Evolutionary conservation across 2,329 filamentous ascomycete species (phyloP), one percentile per base, ranked within the genome.

Genomic region (Cladosporium sp.): DNA sequence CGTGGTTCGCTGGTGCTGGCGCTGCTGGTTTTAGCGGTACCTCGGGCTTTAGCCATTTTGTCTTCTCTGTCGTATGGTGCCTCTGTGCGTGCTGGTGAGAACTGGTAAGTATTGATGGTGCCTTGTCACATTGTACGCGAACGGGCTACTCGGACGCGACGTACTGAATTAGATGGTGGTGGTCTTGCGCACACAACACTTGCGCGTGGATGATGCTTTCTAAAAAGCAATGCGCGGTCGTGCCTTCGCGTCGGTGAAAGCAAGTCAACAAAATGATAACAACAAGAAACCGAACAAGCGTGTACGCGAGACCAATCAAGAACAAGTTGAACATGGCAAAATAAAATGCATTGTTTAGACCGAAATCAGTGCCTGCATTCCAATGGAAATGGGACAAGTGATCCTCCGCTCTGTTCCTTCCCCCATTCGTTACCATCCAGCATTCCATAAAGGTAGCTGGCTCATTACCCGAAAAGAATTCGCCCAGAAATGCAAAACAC

Each of bases 271-370:
- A 34, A 2, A 48, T 28, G 1, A 48, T 1, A n/a, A 48, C 13
- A 47, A 48, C 44, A 35, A 48, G 15, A 45, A 17, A 34, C 12
- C 2, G 8, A 32, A 45, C 22, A 5, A 17, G 12, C 12, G 12
- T 28, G n/a, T 42, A 45, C 42, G 42, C 42, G 42, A 45, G 22
- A 45, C 42, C 42, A 45, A 45, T 28, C 42, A 28, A 45, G 42
- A 10, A 28, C 39, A 42, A 8, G n/a, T 24, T 45, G 22, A 32
- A 32, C 25, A 28, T 28, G 36, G 36, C 15, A 39, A 48, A 48
- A 19, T 9, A 19, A n/a, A 34, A 6, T 22, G 25, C 28, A 48
- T 48, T 48, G 25, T 35, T 48, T 48, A 20, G 45, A 35, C n/a
- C n/a, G n/a, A 17, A 13, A 8, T 3, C 10, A 22, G 6, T 42